Base-by-base conservation (phyloP, 2,329 filamentous ascomycete species). In the Apiospora malaysiana region DNA sequence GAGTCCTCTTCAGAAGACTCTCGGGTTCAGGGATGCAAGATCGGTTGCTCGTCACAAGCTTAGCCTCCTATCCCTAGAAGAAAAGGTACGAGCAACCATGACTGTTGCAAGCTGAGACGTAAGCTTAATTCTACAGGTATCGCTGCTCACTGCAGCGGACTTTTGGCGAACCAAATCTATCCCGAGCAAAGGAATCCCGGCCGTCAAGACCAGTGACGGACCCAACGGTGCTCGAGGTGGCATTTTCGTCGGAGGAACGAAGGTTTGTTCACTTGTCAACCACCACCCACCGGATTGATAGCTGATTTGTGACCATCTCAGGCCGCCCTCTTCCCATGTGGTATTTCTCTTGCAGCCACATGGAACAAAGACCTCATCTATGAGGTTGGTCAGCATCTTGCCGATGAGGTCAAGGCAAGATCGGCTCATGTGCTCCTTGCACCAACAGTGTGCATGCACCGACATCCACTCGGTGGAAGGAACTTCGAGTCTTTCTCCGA, bases 401-500 rank as follows among this genome's bases (percentile, higher is more conserved):
- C 90, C 16, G 85, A 90, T 16, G 93, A 96, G 80, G 86, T 87
- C 32, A 92, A 90, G 76, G 92, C 92, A 23, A 91, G 93, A 77
- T 92, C 92, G 7, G 91, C 92, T 40, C 87, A 94, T 72, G 87
- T 95, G 45, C 84, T 95, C 5, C 86, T 95, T 10, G 93, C 91
- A 0, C 93, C 93, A 2, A 95, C 93, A 0, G 90, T 94, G 45
- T 94, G 93, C 82, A 91, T 94, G 85, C 93, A 96, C 77, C 89
- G 94, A 21, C 93, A 93, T 68, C 94, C 94, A 0, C 85, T 96
- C 0, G 93, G 93, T n/a, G 94, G 94, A 23, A 88, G 94, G 72
- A 94, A 94, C 74, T 97, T 96, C 75, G 94, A 97, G 81, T 94
- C 93, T 0, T 96, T 94, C 79, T 94, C 92, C 0, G 94, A 96